Percentiles rank a stretch among this genome's conserved stretches.
phyloP scores from a whole-genome alignment of 2,329 filamentous ascomycete genomes.

The Fusarium sambucinum region DNA sequence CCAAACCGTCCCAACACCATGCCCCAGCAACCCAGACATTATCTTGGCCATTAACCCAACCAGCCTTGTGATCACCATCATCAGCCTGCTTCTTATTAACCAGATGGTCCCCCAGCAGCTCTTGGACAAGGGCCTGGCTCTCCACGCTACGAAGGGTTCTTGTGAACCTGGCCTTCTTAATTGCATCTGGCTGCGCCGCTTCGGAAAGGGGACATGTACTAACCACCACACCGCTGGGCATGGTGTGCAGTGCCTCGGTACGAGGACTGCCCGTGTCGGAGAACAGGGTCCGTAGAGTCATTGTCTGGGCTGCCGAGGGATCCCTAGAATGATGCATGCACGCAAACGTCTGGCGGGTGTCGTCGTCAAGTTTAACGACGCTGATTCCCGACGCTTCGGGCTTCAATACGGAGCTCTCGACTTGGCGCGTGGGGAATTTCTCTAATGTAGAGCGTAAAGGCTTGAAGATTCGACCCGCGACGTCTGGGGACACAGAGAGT shows the following conservation, averaged over 20 bases:
- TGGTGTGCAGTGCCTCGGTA: slow-evolving; percentile 66
- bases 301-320: slow-evolving; percentile 48
- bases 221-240: slow-evolving; percentile 64
- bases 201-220: slow-evolving; percentile 62
- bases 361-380: slow-evolving; percentile 18
- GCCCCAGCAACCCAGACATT: slow-evolving; percentile 68
- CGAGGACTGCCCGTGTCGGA: slow-evolving; percentile 41
- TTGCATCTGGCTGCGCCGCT: slow-evolving; percentile 53
- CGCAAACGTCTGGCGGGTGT: slow-evolving; percentile 4
- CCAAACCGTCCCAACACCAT: slow-evolving; percentile 76
- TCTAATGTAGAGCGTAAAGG: slow-evolving; percentile 55
- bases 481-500: slow-evolving; percentile 66
- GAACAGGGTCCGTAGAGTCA: slow-evolving; percentile 55
- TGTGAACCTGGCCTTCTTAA: slow-evolving; percentile 63
- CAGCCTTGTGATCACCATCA: slow-evolving; percentile 39
- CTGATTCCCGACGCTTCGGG: slow-evolving; percentile 7
- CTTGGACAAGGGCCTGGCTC: slow-evolving; percentile 62
- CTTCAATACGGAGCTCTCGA: slow-evolving; percentile 61
- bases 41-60: slow-evolving; percentile 66
- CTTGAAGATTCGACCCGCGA: slow-evolving; percentile 61
- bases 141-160: slow-evolving; percentile 63
- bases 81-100: slow-evolving; percentile 17
- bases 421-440: slow-evolving; percentile 61
- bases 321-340: slow-evolving; percentile 49
- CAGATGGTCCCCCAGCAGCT: slow-evolving; percentile 54